A percentile compares a stretch with the other conserved stretches of the same genome.
Evolutionary conservation across 257 asterid species (phyloP).

Genomic region (Phtheirospermum japonicum): DNA sequence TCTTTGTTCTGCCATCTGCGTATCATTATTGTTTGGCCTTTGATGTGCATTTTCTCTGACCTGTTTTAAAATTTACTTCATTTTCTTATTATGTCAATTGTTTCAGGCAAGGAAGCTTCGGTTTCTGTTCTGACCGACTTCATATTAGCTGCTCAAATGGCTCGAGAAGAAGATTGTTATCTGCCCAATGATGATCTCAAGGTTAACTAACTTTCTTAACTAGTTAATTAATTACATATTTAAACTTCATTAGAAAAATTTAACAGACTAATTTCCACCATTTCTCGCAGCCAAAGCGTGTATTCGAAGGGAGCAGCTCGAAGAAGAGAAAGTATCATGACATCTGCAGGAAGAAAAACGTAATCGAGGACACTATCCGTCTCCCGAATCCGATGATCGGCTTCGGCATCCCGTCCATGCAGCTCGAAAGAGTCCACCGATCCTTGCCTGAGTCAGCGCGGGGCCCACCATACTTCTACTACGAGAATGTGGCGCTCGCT

Average conservation of each 20-base stretch:
- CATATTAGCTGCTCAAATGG: slow-evolving; percentile 76
- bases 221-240: neutral
- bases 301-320: slow-evolving; percentile 32
- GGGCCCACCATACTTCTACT: slow-evolving; percentile 60
- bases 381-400: slow-evolving; percentile 74
- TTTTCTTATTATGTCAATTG: slow-evolving; percentile 26
- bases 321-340: slow-evolving; percentile 45
- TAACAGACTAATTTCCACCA: slow-evolving; percentile 7
- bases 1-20: neutral
- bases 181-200: slow-evolving; percentile 50
- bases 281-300: slow-evolving; percentile 38
- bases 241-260: slow-evolving; percentile 1
- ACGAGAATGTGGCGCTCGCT: slow-evolving; percentile 63
- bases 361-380: slow-evolving; percentile 37
- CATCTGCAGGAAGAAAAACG: slow-evolving; percentile 27
- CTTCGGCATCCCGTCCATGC: slow-evolving; percentile 46
- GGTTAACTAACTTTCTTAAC: slow-evolving; percentile 29
- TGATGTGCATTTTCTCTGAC: neutral
- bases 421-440: slow-evolving; percentile 31
- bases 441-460: slow-evolving; percentile 36
- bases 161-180: slow-evolving; percentile 54
- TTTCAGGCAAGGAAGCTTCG: slow-evolving; percentile 65
- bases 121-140: slow-evolving; percentile 55
- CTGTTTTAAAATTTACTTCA: slow-evolving; percentile 1
- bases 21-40: too few relatives aligned